A percentile compares a stretch with the other conserved stretches of the same genome.
Conservation (phyloP, 1,284 basidiomycete species). For the Trichosporon ovoides region DNA sequence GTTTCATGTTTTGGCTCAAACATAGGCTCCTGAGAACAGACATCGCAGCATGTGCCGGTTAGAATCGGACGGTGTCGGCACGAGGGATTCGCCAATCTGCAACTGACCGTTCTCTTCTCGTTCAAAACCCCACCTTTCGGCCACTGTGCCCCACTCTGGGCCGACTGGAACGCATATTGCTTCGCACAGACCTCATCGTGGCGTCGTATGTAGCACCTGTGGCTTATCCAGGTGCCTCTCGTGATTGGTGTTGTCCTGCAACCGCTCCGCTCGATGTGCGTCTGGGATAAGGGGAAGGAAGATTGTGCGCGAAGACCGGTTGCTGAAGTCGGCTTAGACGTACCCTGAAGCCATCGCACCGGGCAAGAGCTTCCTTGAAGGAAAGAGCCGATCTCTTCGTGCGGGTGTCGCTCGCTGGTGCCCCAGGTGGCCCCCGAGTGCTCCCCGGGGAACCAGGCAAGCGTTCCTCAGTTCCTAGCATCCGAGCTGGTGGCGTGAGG, state of each 20-base stretch:
- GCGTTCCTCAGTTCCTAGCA: not conserved
- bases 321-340: not conserved
- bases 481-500: constrained; percentile 2
- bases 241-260: too few relatives aligned
- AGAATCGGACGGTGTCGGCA: not conserved
- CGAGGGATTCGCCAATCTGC: constrained; percentile 1
- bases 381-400: too few relatives aligned
- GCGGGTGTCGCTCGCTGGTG: not conserved
- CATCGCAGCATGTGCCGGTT: not conserved
- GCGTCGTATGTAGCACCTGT: not conserved
- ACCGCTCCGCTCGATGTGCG: not conserved
- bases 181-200: constrained; percentile 1
- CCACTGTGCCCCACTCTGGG: not conserved
- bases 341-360: not conserved
- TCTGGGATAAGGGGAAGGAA: not conserved
- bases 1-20: constrained; percentile 6
- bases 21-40: not conserved
- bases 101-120: not conserved
- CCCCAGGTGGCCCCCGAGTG: constrained; percentile 1
- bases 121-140: not conserved
- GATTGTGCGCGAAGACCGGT: not conserved
- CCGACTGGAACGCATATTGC: not conserved
- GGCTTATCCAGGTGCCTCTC: too few relatives aligned
- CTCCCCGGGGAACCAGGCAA: not conserved
- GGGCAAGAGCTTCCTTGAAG: not conserved